phyloP scores from a whole-genome alignment of 805 yeast genomes.

The Wickerhamiella spandovensis region DNA sequence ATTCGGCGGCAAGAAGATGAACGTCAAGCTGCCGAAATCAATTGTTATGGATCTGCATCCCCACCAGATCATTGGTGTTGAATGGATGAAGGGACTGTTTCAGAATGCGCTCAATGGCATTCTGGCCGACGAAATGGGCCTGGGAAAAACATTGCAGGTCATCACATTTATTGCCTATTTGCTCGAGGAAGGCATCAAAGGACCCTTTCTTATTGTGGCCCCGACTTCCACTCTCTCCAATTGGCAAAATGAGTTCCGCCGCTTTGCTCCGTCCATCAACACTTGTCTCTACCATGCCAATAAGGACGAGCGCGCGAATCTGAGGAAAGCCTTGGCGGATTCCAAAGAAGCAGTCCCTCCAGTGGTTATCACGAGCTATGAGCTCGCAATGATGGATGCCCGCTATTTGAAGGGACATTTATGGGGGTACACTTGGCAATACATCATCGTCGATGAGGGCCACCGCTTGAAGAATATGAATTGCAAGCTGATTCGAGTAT shows the following conservation, averaged over 20 bases:
- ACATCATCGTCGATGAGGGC: constrained; percentile 87
- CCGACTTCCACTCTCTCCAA: constrained; percentile 85
- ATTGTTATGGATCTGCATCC: constrained; percentile 55
- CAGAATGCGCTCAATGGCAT: constrained; percentile 94
- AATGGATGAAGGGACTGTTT: constrained; percentile 78
- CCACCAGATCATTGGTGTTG: constrained; percentile 80
- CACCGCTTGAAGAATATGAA: constrained; percentile 80
- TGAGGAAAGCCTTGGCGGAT: constrained; percentile 24
- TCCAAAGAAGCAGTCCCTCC: constrained; percentile 18
- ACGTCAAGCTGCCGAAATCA: constrained; percentile 37
- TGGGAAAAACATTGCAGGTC: constrained; percentile 87
- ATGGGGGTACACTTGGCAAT: constrained; percentile 71
- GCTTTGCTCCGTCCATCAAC: constrained; percentile 59
- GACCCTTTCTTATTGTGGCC: constrained; percentile 87
- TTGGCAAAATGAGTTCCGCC: constrained; percentile 63
- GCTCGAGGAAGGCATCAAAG: constrained; percentile 60
- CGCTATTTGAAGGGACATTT: constrained; percentile 31
- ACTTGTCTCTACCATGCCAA: constrained; percentile 49
- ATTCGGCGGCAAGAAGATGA: constrained; percentile 1
- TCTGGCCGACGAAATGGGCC: constrained; percentile 94
- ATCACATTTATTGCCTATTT: constrained; percentile 65
- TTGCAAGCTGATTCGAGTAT: constrained; percentile 56
- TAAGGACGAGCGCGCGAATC: constrained; percentile 39
- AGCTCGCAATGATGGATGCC: constrained; percentile 60
- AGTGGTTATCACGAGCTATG: constrained; percentile 71